Percentiles rank a stretch among this genome's conserved stretches.
phyloP scores from a whole-genome alignment of 768 basidiomycete genomes.

The Tulasnella sp. region DNA sequence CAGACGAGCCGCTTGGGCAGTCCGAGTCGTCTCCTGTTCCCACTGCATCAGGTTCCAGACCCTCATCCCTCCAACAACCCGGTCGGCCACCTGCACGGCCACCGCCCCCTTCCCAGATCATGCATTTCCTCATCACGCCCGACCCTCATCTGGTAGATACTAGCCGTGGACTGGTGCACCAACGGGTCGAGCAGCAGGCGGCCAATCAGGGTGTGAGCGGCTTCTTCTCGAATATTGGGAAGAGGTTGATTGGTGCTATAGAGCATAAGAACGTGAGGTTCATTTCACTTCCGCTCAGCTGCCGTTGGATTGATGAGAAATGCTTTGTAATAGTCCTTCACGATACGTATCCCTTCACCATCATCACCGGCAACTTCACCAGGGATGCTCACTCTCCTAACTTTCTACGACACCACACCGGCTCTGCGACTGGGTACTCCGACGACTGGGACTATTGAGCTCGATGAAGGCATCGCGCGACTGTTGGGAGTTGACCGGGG shows the following conservation, averaged over 20 bases:
- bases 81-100: slow-evolving; percentile 18
- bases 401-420: slow-evolving; percentile 64
- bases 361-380: slow-evolving; percentile 8
- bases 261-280: not conserved
- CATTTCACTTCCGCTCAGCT: not conserved
- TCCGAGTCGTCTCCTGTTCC: slow-evolving; percentile 20
- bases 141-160: slow-evolving; percentile 13
- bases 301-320: not conserved
- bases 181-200: slow-evolving; percentile 28
- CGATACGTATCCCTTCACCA: slow-evolving; percentile 9
- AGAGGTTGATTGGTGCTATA: slow-evolving; percentile 2
- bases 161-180: slow-evolving; percentile 23
- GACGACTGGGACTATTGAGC: slow-evolving; percentile 49
- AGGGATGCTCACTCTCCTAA: slow-evolving; percentile 37
- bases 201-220: slow-evolving; percentile 51
- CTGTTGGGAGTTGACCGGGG: slow-evolving; percentile 58
- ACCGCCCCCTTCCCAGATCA: slow-evolving; percentile 12
- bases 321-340: slow-evolving; percentile 1
- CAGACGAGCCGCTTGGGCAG: not conserved
- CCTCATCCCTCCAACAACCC: slow-evolving; percentile 14
- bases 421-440: slow-evolving; percentile 42
- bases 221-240: slow-evolving; percentile 27
- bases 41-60: slow-evolving; percentile 16
- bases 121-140: slow-evolving; percentile 28
- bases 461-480: slow-evolving; percentile 44